Percentiles rank a stretch among this genome's conserved stretches.
phyloP scores from a whole-genome alignment of 1,284 basidiomycete genomes.

The Apiotrichum gracile region DNA sequence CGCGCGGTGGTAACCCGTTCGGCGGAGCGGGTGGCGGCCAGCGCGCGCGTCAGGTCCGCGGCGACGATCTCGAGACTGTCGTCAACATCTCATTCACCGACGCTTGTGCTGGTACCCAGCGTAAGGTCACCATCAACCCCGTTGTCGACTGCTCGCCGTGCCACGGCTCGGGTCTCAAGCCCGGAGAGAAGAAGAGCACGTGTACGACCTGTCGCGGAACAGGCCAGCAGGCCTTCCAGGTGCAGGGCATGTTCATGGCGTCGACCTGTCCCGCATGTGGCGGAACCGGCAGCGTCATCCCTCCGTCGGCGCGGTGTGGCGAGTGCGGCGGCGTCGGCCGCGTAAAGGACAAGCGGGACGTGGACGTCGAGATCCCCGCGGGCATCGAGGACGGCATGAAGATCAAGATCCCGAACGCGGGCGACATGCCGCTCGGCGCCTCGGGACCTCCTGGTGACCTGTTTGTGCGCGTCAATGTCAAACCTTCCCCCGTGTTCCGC shows the following conservation, averaged over 20 bases:
- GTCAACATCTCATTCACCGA: conserved; percentile 83
- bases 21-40: conserved; percentile 36
- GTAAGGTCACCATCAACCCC: conserved; percentile 71
- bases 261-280: conserved; percentile 80
- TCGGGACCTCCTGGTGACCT: conserved; percentile 78
- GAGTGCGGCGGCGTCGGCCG: conserved; percentile 83
- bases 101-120: conserved; percentile 81
- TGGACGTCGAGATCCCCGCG: conserved; percentile 79
- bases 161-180: conserved; percentile 77
- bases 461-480: conserved; percentile 78
- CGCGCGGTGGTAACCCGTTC: conserved; percentile 32
- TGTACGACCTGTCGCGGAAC: conserved; percentile 80
- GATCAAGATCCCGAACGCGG: conserved; percentile 73
- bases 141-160: conserved; percentile 81
- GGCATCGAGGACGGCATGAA: conserved; percentile 98
- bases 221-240: conserved; percentile 82
- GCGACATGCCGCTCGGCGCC: conserved; percentile 77
- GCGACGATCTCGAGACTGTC: conserved; percentile 77
- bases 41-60: conserved; percentile 55
- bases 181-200: conserved; percentile 73
- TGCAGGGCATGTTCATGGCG: conserved; percentile 97
- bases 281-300: conserved; percentile 76
- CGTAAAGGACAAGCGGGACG: conserved; percentile 69
- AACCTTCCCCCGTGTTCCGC: conserved; percentile 75
- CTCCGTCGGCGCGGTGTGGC: conserved; percentile 70